phyloP scores from a whole-genome alignment of 352 stramenopile species.

The Globisporangium splendens region DNA sequence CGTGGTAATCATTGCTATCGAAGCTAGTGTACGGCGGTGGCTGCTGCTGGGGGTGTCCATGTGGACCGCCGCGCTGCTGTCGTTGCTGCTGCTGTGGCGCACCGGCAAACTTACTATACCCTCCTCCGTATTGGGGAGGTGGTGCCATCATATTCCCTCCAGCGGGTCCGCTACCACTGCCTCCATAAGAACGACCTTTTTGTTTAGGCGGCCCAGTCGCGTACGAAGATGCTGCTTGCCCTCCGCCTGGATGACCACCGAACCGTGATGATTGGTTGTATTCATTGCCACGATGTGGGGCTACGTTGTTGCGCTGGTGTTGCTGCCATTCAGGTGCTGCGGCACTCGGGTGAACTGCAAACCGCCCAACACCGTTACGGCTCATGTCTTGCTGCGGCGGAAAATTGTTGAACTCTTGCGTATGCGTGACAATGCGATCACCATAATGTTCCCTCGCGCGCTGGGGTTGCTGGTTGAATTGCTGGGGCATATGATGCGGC shows the following conservation, averaged over 20 bases:
- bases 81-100: constrained; percentile 9
- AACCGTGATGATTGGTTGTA: constrained; percentile 8
- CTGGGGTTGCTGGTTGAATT: constrained; percentile 2
- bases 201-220: constrained; percentile 10
- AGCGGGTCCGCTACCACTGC: neutral
- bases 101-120: constrained; percentile 11
- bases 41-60: constrained; percentile 13
- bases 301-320: neutral
- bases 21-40: neutral
- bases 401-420: constrained; percentile 12
- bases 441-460: constrained; percentile 1
- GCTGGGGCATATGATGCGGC: constrained; percentile 8
- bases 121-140: constrained; percentile 5
- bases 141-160: constrained; percentile 1
- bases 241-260: neutral
- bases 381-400: constrained; percentile 7
- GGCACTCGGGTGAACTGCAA: constrained; percentile 5
- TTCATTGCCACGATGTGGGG: constrained; percentile 5
- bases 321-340: constrained; percentile 9
- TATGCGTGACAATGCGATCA: constrained; percentile 9
- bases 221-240: constrained; percentile 11
- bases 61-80: too few species aligned
- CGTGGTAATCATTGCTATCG: constrained; percentile 12
- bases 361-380: constrained; percentile 1
- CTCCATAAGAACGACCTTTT: constrained; percentile 7